A percentile compares a stretch with the other conserved stretches of the same genome.
These are phyloP conservation scores for Albifimbria verrucaria DNA, from an alignment of 2,329 filamentous ascomycete species.

Conservation along the genomic window DNA sequence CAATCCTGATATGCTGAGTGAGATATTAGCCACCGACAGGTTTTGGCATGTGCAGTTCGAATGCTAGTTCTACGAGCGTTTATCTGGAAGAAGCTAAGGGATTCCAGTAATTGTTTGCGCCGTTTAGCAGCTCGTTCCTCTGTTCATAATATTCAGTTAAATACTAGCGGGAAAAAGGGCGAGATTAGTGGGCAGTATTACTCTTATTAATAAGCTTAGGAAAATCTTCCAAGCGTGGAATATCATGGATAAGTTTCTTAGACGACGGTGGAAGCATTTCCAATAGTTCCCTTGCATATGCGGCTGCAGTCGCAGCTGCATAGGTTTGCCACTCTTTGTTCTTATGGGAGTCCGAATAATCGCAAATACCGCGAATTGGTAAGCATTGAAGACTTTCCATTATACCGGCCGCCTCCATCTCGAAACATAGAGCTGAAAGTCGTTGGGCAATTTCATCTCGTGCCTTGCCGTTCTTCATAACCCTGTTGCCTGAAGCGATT, in stretches of 20 bases:
- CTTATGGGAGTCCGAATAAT: slow-evolving; percentile 35
- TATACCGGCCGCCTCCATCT: slow-evolving; percentile 24
- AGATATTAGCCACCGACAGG: background rate
- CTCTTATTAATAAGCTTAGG: too few relatives aligned
- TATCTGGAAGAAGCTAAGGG: background rate
- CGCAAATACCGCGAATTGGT: slow-evolving; percentile 31
- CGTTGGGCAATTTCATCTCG: slow-evolving; percentile 1
- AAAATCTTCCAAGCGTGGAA: too few relatives aligned
- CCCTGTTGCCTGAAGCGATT: slow-evolving; percentile 10
- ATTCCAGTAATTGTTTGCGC: background rate
- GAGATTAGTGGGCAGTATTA: too few relatives aligned
- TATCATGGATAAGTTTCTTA: too few relatives aligned
- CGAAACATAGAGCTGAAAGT: slow-evolving; percentile 13
- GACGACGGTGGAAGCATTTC: background rate
- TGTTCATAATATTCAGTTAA: background rate
- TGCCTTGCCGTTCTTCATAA: slow-evolving; percentile 3
- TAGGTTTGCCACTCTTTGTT: slow-evolving; percentile 30
- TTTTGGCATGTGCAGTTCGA: background rate
- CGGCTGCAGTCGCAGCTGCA: slow-evolving; percentile 28
- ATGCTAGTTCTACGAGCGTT: background rate
- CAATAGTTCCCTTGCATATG: slow-evolving; percentile 4
- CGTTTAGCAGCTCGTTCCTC: background rate
- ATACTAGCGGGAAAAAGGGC: background rate
- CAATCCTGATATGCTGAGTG: background rate
- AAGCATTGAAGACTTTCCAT: slow-evolving; percentile 22